A percentile compares a stretch with the other conserved stretches of the same genome.
Conservation (phyloP, 305 asterid genomes). For the Solanum hybrid region DNA sequence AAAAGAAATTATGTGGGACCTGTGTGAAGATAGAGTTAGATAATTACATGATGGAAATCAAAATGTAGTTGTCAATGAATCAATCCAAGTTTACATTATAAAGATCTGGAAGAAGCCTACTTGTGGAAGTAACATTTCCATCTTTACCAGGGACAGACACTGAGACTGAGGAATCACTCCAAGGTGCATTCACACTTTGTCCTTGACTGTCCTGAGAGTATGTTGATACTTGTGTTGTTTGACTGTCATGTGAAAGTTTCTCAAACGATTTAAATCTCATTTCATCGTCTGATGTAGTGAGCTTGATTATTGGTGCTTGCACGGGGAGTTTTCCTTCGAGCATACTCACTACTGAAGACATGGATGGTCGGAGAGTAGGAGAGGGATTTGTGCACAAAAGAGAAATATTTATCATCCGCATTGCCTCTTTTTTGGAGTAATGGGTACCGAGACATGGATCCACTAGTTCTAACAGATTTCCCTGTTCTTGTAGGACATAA, state of each 20-base stretch:
- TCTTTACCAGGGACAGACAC: constrained; percentile 32
- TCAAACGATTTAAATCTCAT: constrained; percentile 56
- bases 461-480: constrained; percentile 74
- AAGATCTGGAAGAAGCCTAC: constrained; percentile 34
- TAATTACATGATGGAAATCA: background rate
- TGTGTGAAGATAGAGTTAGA: background rate
- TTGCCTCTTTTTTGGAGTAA: constrained; percentile 51
- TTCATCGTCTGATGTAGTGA: constrained; percentile 16
- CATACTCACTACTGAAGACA: constrained; percentile 80
- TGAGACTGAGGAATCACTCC: constrained; percentile 59
- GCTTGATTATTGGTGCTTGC: constrained; percentile 62
- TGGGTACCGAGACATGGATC: constrained; percentile 62
- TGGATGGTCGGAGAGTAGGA: constrained; percentile 78
- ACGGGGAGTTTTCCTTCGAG: constrained; percentile 65
- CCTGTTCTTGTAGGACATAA: constrained; percentile 87
- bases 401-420: constrained; percentile 55
- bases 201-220: constrained; percentile 34
- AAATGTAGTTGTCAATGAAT: background rate
- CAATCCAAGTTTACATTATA: constrained; percentile 4
- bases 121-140: constrained; percentile 22
- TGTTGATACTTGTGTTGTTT: constrained; percentile 36
- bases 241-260: constrained; percentile 59
- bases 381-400: constrained; percentile 80
- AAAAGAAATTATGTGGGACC: background rate
- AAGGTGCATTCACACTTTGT: constrained; percentile 50